Conservation (phyloP, 768 basidiomycete genomes). For the Leccinum fibrillosum region DNA sequence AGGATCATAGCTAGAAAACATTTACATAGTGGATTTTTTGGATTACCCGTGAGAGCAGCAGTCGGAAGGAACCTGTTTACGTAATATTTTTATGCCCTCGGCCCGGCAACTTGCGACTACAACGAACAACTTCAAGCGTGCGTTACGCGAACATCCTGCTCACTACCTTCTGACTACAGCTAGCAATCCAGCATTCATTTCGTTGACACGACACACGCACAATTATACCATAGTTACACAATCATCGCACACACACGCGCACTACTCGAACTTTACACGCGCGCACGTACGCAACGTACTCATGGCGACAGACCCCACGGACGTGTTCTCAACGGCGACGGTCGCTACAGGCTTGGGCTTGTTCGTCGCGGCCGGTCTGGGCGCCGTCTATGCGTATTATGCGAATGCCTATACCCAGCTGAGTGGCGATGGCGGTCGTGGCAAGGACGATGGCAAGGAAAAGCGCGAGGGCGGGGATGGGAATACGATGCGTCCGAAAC, state of each 20-base stretch:
- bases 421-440: not conserved
- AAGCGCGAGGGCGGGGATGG: not conserved
- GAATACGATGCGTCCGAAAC: not conserved
- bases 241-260: not conserved
- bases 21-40: too few species aligned
- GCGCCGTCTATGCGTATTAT: constrained; percentile 17
- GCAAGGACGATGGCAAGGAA: not conserved
- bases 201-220: not conserved
- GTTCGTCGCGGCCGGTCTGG: constrained; percentile 15
- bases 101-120: too few species aligned
- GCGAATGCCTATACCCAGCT: not conserved
- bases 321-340: constrained; percentile 31
- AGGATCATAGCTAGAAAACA: too few species aligned
- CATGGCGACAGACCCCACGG: constrained; percentile 42
- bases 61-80: too few species aligned
- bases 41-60: too few species aligned
- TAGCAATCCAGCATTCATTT: too few species aligned
- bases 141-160: too few species aligned
- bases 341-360: constrained; percentile 34
- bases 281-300: constrained; percentile 20
- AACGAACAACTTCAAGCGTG: too few species aligned
- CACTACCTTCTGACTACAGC: too few species aligned
- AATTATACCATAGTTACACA: not conserved
- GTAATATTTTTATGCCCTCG: too few species aligned
- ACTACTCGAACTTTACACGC: not conserved